Evolutionary conservation across 106 monocot species (phyloP).

Genomic region (Narthecium ossifragum): DNA sequence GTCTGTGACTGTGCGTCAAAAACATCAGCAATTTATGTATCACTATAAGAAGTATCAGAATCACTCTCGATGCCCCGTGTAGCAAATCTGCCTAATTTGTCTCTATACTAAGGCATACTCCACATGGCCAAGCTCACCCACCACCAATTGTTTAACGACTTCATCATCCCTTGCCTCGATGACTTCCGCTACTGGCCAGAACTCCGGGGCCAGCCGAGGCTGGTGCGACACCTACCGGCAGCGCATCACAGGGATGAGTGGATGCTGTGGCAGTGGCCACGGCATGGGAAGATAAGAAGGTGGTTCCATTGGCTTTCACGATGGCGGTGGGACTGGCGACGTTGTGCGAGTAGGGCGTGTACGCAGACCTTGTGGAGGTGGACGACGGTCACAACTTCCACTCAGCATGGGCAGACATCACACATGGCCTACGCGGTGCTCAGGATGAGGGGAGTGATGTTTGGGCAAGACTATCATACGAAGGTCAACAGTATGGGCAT

Average conservation of each 20-base stretch:
- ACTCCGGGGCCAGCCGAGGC: constrained; percentile 24
- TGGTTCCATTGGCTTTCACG: constrained; percentile 61
- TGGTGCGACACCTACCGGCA: constrained; percentile 27
- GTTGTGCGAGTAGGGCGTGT: constrained; percentile 57
- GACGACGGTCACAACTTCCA: constrained; percentile 86
- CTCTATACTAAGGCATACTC: no score
- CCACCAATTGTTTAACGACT: constrained; percentile 21
- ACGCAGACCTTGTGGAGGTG: constrained; percentile 68
- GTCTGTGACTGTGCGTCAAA: no score
- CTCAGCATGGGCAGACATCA: constrained; percentile 69
- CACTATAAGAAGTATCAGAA: no score
- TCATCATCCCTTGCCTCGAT: constrained; percentile 64
- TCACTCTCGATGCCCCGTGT: no score
- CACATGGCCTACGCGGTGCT: constrained; percentile 55
- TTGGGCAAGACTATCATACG: constrained; percentile 62
- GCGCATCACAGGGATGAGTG: constrained; percentile 32
- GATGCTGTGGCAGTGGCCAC: constrained; percentile 41
- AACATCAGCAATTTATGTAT: no score
- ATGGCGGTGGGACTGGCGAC: constrained; percentile 37
- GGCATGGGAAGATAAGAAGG: constrained; percentile 18
- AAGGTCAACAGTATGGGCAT: constrained; percentile 44
- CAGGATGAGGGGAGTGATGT: constrained; percentile 52
- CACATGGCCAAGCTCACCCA: constrained; percentile 64
- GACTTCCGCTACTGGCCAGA: constrained; percentile 81
- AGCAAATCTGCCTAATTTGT: no score